Conservation (phyloP, 2,329 filamentous ascomycete species). For the Ophiocordyceps camponoti-saundersi region DNA sequence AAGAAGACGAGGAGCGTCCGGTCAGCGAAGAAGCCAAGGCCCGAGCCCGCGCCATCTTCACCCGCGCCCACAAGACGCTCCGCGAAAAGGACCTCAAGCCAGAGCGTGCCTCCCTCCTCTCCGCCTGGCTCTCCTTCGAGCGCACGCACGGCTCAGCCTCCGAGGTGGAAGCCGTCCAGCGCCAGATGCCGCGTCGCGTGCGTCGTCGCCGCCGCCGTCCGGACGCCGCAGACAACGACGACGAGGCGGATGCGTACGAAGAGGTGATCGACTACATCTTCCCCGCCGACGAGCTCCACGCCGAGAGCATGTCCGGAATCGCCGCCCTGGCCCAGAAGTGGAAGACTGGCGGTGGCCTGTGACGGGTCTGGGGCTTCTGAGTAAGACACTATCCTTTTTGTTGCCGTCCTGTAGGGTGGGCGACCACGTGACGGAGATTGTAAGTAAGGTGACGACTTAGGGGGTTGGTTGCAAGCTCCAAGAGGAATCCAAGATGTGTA, state of each 20-base stretch:
- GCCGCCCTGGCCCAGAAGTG: constrained; percentile 75
- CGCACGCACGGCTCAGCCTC: constrained; percentile 59
- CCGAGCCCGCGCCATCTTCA: constrained; percentile 69
- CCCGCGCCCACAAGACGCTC: constrained; percentile 71
- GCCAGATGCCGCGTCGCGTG: constrained; percentile 82
- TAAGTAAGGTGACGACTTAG: no score
- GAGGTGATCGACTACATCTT: constrained; percentile 97
- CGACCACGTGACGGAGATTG: no score
- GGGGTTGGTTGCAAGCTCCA: no score
- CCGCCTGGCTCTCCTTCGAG: constrained; percentile 88
- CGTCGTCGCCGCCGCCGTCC: constrained; percentile 57
- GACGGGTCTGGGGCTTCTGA: no score
- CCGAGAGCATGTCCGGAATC: constrained; percentile 67
- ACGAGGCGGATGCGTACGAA: constrained; percentile 73
- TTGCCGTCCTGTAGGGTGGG: no score
- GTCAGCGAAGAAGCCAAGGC: constrained; percentile 72
- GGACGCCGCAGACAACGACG: not conserved
- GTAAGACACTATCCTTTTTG: no score
- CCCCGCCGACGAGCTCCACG: constrained; percentile 81
- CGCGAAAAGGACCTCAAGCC: constrained; percentile 83
- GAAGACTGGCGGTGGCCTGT: constrained; percentile 29
- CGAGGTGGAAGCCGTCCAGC: constrained; percentile 69
- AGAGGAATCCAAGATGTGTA: no score
- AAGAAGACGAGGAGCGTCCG: constrained; percentile 45
- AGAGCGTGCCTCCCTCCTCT: constrained; percentile 81